phyloP scores from a whole-genome alignment of 495 filamentous ascomycete species.

The Wilcoxina mikolae region DNA sequence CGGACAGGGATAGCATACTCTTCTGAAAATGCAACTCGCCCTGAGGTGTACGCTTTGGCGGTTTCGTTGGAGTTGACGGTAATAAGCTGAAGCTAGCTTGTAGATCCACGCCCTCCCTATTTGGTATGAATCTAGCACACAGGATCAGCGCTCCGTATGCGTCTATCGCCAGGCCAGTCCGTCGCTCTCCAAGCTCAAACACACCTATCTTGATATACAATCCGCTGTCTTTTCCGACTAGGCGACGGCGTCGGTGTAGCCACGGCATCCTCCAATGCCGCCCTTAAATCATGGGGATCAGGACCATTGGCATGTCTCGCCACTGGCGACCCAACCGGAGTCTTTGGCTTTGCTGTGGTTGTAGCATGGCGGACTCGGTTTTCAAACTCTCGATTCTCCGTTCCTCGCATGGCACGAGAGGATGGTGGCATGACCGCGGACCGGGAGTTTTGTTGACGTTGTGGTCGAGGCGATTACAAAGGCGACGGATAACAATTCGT shows the following conservation, averaged over 20 bases:
- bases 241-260: constrained; percentile 27
- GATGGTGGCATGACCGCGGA: constrained; percentile 17
- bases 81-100: constrained; percentile 81
- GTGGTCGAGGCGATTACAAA: too few species aligned
- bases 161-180: background rate
- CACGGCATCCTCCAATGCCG: constrained; percentile 24
- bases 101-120: constrained; percentile 81
- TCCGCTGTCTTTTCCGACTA: constrained; percentile 28
- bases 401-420: constrained; percentile 10
- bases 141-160: background rate
- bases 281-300: constrained; percentile 25
- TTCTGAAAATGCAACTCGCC: constrained; percentile 86
- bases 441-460: background rate
- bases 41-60: constrained; percentile 70
- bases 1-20: constrained; percentile 42
- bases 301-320: constrained; percentile 18
- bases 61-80: constrained; percentile 72
- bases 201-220: constrained; percentile 28
- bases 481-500: background rate
- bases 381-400: constrained; percentile 19
- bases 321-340: constrained; percentile 21
- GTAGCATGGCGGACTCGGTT: constrained; percentile 25
- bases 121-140: constrained; percentile 73
- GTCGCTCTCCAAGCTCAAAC: constrained; percentile 1
- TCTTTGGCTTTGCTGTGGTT: constrained; percentile 22